These are phyloP conservation scores for Thielaviopsis populi DNA, from an alignment of 2,329 filamentous ascomycete species.

Conservation along the genomic window DNA sequence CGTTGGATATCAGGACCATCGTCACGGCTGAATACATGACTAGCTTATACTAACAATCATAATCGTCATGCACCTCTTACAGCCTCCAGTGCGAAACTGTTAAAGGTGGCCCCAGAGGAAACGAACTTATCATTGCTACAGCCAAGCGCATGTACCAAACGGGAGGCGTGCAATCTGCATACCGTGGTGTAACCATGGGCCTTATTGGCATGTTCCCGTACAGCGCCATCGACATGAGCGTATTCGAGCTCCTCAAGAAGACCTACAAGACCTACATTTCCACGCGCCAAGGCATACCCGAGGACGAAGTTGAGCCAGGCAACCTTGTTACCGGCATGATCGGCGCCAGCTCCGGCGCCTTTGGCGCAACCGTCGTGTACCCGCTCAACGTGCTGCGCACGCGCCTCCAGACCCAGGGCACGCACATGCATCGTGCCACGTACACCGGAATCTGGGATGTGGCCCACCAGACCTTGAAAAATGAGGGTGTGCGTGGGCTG, in stretches of 20 bases:
- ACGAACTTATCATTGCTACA: conserved; percentile 66
- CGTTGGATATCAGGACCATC: background rate
- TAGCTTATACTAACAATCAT: background rate
- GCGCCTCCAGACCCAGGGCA: conserved; percentile 84
- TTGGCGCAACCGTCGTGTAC: conserved; percentile 88
- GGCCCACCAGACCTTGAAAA: conserved; percentile 62
- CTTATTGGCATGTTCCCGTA: conserved; percentile 96
- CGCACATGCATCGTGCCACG: conserved; percentile 73
- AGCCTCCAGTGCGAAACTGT: conserved; percentile 93
- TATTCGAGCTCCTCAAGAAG: conserved; percentile 83
- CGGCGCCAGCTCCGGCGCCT: conserved; percentile 78
- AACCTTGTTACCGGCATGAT: conserved; percentile 78
- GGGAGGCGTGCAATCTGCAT: conserved; percentile 62
- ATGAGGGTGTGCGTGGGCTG: conserved; percentile 71
- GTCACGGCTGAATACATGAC: background rate
- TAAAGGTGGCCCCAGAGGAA: conserved; percentile 67
- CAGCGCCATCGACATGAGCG: conserved; percentile 88
- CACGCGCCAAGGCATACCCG: conserved; percentile 51
- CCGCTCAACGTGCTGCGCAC: conserved; percentile 89
- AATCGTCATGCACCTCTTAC: no score
- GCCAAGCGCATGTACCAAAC: conserved; percentile 72
- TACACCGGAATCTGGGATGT: conserved; percentile 90
- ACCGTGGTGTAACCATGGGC: conserved; percentile 86
- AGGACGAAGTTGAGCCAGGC: conserved; percentile 68
- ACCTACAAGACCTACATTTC: conserved; percentile 57